Base-by-base conservation (phyloP, 73 alveolate genomes). In the Breviolum minutum region DNA sequence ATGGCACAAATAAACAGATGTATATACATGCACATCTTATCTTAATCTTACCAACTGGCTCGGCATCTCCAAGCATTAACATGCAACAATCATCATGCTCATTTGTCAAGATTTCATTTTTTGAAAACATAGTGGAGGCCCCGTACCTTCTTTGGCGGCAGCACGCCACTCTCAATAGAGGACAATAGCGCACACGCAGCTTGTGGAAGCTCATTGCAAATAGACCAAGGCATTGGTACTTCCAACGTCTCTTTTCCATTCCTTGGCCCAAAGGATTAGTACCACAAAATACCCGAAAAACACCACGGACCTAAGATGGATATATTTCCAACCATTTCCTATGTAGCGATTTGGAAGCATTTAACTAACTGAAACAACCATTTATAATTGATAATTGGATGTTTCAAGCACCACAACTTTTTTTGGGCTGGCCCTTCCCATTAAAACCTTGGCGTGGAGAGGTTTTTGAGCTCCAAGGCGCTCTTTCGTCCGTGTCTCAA, bases 121-220 rank as follows among this genome's bases (percentile, higher is more conserved):
- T 71, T 71, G 32, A 17, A 70, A 8, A 17, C 80, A 70, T 17
- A 11, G 32, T n/a, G 81, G 81, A 8, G 30, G 81, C 19, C 40
- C 32, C 68, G 2, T 61, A 77, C 94, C 94, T 85, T 60, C 79
- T 85, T 85, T 27, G 94, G 79, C 32, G 94, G 79, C 54, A 82
- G 19, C 16, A 48, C 91, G 94, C 79, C 79, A 63, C 79, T 6
- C 13, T 85, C 94, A 11, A 60, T 13, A 62, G 94, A 85, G 9
- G 79, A 85, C 61, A 85, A 63, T 16, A 85, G 29, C 13, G 94
- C 8, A 12, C 30, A 26, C 12, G 69, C 14, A n/a, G 62, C 76
- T 10, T n/a, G 26, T 10, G 94, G 94, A 20, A 85, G 62, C 69
- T 85, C 94, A 2, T 24, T 26, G 79, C 63, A 62, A 5, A 83